Evolutionary conservation across 2,329 filamentous ascomycete genomes (phyloP), one percentile per base, ranked within the genome.

Genomic region (Mycosphaerella sp.): DNA sequence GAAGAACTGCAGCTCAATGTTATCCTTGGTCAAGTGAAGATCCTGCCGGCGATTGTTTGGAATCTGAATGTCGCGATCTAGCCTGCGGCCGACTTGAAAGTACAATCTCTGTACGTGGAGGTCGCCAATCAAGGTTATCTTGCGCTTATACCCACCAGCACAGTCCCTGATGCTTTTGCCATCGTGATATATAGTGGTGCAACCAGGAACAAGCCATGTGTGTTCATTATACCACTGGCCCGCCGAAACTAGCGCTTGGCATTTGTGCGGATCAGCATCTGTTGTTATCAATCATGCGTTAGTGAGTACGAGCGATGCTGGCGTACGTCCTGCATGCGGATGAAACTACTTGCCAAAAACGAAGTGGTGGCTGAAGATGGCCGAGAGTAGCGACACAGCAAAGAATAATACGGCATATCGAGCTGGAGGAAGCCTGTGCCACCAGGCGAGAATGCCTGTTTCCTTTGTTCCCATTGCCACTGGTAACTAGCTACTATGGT

Each of bases 71-170:
- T 68, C 66, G 53, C 54, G 50, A 26, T 79, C 73, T 29, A 83
- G 68, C 58, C 76, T 77, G 53, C 70, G 73, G 14, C 75, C 75
- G 2, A 76, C 73, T 47, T 79, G 79, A 76, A 80, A 84, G 65
- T 80, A 86, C 5, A 84, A 67, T 60, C 84, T 78, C 10, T 82
- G 76, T 6, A 78, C 76, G 1, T 77, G 80, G 1, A 79, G 80
- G 65, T 86, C 83, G 38, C 83, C 83, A 26, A 78, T 74, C 59
- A 86, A 81, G 12, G 83, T 72, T n/a, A 85, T 62, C 47, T 74
- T 75, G 6, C 75, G 76, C 11, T 73, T 70, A 2, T 69, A 23
- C 4, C 34, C 14, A 23, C 48, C 69, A 21, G 83, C 72, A 62
- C 83, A 86, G 44, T 70, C 67, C 14, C 71, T 67, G 40, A 84